Evolutionary conservation across 1,284 basidiomycete genomes (phyloP).

Genomic region (Cystobasidium pallidum): DNA sequence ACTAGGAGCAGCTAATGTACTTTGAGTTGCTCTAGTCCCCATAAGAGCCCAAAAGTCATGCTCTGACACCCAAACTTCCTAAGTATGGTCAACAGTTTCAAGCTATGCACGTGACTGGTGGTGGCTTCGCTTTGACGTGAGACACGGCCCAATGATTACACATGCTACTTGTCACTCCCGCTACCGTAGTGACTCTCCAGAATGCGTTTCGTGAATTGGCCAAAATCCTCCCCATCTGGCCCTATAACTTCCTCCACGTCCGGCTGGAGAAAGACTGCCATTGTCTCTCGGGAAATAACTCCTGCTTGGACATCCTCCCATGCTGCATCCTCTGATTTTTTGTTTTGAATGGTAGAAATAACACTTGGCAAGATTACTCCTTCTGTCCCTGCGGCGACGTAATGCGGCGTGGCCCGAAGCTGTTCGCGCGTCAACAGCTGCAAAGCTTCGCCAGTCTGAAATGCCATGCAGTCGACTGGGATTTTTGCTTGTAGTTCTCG

Average conservation of each 20-base stretch:
- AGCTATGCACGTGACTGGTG: too few species aligned
- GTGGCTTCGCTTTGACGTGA: too few species aligned
- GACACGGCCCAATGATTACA: too few species aligned
- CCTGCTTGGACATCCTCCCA: conserved; percentile 72
- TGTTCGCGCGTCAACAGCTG: conserved; percentile 76
- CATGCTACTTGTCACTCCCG: not conserved
- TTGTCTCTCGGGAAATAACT: conserved; percentile 58
- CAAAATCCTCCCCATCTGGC: conserved; percentile 71
- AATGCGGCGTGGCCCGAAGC: conserved; percentile 85
- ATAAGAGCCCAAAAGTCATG: too few species aligned
- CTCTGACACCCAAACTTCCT: too few species aligned
- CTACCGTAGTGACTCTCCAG: conserved; percentile 74
- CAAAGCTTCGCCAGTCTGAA: conserved; percentile 91
- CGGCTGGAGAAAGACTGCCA: conserved; percentile 87
- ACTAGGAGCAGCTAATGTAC: too few species aligned
- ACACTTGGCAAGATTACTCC: conserved; percentile 19
- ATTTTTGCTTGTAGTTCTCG: conserved; percentile 77
- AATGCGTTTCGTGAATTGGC: conserved; percentile 80
- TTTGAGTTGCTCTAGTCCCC: too few species aligned
- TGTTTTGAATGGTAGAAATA: conserved; percentile 47
- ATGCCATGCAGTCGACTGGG: conserved; percentile 76
- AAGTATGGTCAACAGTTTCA: too few species aligned
- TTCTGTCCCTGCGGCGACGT: conserved; percentile 63
- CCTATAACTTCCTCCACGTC: conserved; percentile 74
- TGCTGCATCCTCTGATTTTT: conserved; percentile 56